Conservation (phyloP, 2,329 filamentous ascomycete genomes). For the Botrytis sinoallii region DNA sequence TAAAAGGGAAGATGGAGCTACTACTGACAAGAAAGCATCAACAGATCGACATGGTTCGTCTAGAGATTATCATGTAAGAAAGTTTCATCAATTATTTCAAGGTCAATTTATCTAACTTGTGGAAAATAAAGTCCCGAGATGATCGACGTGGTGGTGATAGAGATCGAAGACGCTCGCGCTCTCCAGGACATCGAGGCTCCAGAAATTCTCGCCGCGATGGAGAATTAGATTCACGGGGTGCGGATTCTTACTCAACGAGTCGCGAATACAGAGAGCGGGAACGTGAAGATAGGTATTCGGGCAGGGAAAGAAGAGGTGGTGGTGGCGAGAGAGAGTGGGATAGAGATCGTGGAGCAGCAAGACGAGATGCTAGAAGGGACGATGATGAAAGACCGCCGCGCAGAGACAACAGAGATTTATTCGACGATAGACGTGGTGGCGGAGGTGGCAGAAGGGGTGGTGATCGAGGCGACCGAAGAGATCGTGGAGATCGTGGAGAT, state of each 20-base stretch:
- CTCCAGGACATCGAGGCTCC: constrained; percentile 70
- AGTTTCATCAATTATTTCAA: neutral
- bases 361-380: constrained; percentile 62
- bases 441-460: constrained; percentile 49
- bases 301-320: constrained; percentile 57
- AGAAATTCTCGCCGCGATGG: constrained; percentile 66
- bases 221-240: constrained; percentile 46
- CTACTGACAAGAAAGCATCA: constrained; percentile 39
- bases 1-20: constrained; percentile 30
- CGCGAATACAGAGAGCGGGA: constrained; percentile 90
- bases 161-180: constrained; percentile 72
- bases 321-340: constrained; percentile 76
- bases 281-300: constrained; percentile 85
- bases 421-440: constrained; percentile 56
- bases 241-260: constrained; percentile 88
- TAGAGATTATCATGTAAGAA: constrained; percentile 52
- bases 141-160: constrained; percentile 43
- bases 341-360: constrained; percentile 59
- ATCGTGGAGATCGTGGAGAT: constrained; percentile 43
- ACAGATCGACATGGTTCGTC: constrained; percentile 49
- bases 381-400: constrained; percentile 59
- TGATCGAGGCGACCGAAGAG: constrained; percentile 41
- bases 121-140: constrained; percentile 37
- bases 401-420: constrained; percentile 55
- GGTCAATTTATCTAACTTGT: constrained; percentile 30